Evolutionary conservation across 108 stramenopile species (phyloP).

Genomic region (Skeletonema grethae): DNA sequence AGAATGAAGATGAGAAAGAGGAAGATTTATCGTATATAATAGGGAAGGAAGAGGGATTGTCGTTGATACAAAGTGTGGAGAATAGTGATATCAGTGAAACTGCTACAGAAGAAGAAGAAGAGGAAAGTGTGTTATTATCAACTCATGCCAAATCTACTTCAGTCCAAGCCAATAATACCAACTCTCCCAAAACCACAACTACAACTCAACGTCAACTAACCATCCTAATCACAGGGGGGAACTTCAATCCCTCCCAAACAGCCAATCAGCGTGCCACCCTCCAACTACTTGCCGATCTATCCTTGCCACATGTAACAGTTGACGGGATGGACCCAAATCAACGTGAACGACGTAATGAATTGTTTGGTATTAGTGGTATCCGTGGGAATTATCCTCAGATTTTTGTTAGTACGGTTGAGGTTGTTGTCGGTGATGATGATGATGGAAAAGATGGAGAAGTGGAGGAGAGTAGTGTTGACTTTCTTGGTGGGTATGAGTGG

Average conservation of each 20-base stretch:
- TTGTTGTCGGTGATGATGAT: too few species aligned
- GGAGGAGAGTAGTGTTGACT: neutral
- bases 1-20: neutral
- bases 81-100: constrained; percentile 3
- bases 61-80: neutral
- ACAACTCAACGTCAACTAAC: neutral
- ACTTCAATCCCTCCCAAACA: neutral
- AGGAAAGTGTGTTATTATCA: neutral
- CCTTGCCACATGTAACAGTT: neutral
- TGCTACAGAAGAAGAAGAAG: neutral
- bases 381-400: constrained; percentile 17
- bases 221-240: neutral
- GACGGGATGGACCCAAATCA: neutral
- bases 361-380: constrained; percentile 14
- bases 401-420: neutral
- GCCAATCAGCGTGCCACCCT: neutral
- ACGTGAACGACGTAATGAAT: constrained; percentile 2
- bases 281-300: neutral
- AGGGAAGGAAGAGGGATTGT: neutral
- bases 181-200: neutral
- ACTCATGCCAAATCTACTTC: neutral
- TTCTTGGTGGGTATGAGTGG: neutral
- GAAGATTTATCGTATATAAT: neutral
- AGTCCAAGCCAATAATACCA: neutral
- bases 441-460: neutral